Evolutionary conservation across 257 asterid genomes (phyloP), one percentile per base, ranked within the genome.

Genomic region (Solanum tacnaense): DNA sequence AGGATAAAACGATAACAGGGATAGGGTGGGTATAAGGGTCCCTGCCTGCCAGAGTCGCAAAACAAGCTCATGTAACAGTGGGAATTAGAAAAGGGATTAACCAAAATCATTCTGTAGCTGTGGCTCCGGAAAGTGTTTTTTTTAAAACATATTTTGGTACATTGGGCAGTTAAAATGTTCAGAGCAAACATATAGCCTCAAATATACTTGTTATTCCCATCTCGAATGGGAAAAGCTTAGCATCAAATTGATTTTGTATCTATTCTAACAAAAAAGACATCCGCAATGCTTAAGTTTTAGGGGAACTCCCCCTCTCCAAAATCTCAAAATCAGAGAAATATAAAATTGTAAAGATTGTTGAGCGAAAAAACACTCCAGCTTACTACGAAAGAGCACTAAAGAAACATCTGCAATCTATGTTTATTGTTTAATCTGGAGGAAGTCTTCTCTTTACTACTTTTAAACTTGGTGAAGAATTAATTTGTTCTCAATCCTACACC

Each of bases 401-500:
- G 86, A 20, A 79, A 88, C 90, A 87, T 86, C 67, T 39, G 87
- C 91, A 85, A 62, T 84, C 90, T 89, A 87, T 73, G 84, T 87
- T 92, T 91, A 93, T 94, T 91, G 74, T 87, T 84, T 87, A 89
- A 36, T 75, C 68, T 35, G 62, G 60, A 87, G 16, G 88, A 88
- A 72, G 89, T 82, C 83, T 44, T 36, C 65, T 65, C 92, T 90
- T 88, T 41, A 87, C 67, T 87, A 86, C 58, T 68, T 39, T 49
- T 65, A 75, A 35, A 75, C 29, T 68, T 88, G 49, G 75, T 58
- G 49, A 44, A 8, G 52, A 15, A 46, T 31, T 86, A 62, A 29
- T 56, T 87, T 68, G 74, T 89, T 88, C 65, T 78, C 84, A 68
- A 76, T 83, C 90, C 91, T 93, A 92, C 27, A 62, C 94, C 93